These are phyloP conservation scores for Xerophyta viscosa DNA, from an alignment of 106 monocot species.

Conservation along the genomic window DNA sequence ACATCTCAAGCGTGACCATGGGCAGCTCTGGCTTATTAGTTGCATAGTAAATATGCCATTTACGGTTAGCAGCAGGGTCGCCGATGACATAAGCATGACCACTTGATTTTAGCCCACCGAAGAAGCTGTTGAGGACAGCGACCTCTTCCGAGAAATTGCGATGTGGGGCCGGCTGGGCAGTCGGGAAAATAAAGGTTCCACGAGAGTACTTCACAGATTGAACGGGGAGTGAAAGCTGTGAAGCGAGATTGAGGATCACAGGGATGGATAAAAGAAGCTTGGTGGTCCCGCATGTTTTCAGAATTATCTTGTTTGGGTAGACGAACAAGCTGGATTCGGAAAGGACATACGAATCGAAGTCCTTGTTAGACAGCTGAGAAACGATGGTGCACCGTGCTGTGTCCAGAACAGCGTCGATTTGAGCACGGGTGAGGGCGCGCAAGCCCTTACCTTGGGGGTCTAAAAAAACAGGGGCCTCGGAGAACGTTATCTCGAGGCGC, in stretches of 20 bases:
- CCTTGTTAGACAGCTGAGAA: slow-evolving; percentile 64
- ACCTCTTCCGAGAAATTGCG: slow-evolving; percentile 83
- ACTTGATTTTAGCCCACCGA: slow-evolving; percentile 49
- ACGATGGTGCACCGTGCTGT: slow-evolving; percentile 80
- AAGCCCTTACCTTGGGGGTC: slow-evolving; percentile 58
- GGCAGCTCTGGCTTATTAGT: slow-evolving; percentile 42
- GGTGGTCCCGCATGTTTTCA: slow-evolving; percentile 93
- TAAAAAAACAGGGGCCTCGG: slow-evolving; percentile 39
- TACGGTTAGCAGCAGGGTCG: slow-evolving; percentile 35
- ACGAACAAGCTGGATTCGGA: slow-evolving; percentile 97
- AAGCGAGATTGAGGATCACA: slow-evolving; percentile 57
- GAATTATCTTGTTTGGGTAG: slow-evolving; percentile 64
- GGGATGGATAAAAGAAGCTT: slow-evolving; percentile 78
- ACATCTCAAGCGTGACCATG: slow-evolving; percentile 84
- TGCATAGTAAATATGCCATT: slow-evolving; percentile 93
- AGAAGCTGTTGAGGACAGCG: slow-evolving; percentile 40
- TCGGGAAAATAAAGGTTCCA: slow-evolving; percentile 80
- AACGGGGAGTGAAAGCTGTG: slow-evolving; percentile 35
- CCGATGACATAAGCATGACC: slow-evolving; percentile 66
- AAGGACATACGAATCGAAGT: slow-evolving; percentile 88
- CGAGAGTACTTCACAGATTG: slow-evolving; percentile 67
- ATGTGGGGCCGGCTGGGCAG: slow-evolving; percentile 74
- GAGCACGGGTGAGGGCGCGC: slow-evolving; percentile 49
- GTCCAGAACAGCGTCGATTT: slow-evolving; percentile 70
- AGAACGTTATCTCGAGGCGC: slow-evolving; percentile 80